A percentile compares a stretch with the other conserved stretches of the same genome.
Evolutionary conservation across 495 filamentous ascomycete species (phyloP).

Genomic region (Penicillium chermesinum): DNA sequence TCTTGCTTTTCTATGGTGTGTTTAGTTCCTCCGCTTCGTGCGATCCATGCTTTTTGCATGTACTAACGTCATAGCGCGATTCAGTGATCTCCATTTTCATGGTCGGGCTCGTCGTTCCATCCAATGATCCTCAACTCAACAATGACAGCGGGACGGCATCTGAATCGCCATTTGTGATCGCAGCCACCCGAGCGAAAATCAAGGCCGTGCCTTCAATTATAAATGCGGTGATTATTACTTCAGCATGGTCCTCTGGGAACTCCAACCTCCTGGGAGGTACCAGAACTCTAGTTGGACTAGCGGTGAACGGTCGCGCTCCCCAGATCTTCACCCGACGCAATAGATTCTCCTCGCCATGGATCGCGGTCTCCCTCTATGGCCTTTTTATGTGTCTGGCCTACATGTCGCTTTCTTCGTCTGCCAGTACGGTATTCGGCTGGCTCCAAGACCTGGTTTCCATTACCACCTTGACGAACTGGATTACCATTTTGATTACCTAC

Average conservation of each 20-base stretch:
- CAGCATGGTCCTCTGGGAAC: conserved; percentile 66
- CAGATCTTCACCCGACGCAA: conserved; percentile 45
- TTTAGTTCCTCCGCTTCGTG: too few relatives aligned
- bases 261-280: conserved; percentile 79
- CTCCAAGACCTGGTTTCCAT: conserved; percentile 58
- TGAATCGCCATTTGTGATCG: conserved; percentile 51
- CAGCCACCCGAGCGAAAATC: conserved; percentile 22
- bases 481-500: conserved; percentile 54
- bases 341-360: conserved; percentile 45
- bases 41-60: too few relatives aligned
- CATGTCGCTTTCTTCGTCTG: conserved; percentile 29
- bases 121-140: conserved; percentile 42
- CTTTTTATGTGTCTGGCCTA: conserved; percentile 35
- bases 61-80: too few relatives aligned
- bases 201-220: conserved; percentile 41
- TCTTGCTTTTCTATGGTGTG: conserved; percentile 36
- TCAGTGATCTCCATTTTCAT: conserved; percentile 33
- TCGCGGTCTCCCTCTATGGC: conserved; percentile 33
- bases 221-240: conserved; percentile 40
- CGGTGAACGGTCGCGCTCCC: conserved; percentile 47
- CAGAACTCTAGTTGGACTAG: conserved; percentile 55
- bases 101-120: conserved; percentile 40
- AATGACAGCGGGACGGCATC: conserved; percentile 22
- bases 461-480: conserved; percentile 58
- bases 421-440: conserved; percentile 47